Evolutionary conservation across 2,329 filamentous ascomycete genomes (phyloP).

Genomic region (Mycosphaerelloides madeirae): DNA sequence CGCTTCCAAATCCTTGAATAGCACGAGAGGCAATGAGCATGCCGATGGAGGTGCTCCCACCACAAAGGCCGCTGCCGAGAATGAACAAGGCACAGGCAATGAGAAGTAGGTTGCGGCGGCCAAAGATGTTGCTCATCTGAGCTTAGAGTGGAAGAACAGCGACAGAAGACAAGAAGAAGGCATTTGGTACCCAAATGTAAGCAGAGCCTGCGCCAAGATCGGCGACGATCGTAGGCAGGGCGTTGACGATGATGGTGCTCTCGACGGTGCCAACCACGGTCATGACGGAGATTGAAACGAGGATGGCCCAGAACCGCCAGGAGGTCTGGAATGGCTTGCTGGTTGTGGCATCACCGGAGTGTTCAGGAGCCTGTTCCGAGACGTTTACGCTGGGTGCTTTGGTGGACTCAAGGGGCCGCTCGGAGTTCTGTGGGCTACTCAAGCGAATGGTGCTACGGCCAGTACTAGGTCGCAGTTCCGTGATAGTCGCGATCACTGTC

Average conservation of each 20-base stretch:
- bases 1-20: slow-evolving; percentile 51
- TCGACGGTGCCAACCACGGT: slow-evolving; percentile 35
- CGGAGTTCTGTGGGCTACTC: no score
- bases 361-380: no score
- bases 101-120: slow-evolving; percentile 32
- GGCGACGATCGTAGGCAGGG: slow-evolving; percentile 37
- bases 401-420: no score
- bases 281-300: slow-evolving; percentile 25
- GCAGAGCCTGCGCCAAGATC: slow-evolving; percentile 30
- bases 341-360: no score
- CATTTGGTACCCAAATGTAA: slow-evolving; percentile 37
- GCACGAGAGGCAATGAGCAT: slow-evolving; percentile 52
- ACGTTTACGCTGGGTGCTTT: no score
- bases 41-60: slow-evolving; percentile 40
- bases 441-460: no score
- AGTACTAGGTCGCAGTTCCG: no score
- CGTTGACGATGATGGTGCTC: slow-evolving; percentile 38
- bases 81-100: slow-evolving; percentile 44
- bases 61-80: slow-evolving; percentile 51
- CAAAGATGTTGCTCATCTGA: slow-evolving; percentile 13
- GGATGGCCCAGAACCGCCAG: slow-evolving; percentile 29
- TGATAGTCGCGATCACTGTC: no score
- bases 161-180: slow-evolving; percentile 28
- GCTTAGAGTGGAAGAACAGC: slow-evolving; percentile 9
- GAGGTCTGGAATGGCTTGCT: not conserved